phyloP scores from a whole-genome alignment of 352 stramenopile species.

The Globisporangium camurandrum region DNA sequence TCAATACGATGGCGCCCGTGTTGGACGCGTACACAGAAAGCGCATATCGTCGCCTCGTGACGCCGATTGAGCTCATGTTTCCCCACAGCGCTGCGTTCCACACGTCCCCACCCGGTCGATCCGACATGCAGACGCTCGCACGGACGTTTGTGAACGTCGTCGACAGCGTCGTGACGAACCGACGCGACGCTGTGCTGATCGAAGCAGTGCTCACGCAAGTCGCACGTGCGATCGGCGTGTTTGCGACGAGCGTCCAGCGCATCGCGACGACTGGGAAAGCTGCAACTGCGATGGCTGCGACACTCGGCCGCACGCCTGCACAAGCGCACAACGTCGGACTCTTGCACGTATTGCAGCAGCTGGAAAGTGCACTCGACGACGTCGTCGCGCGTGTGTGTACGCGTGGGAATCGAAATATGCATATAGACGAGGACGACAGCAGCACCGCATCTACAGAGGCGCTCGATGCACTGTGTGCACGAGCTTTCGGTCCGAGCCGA shows the following conservation, averaged over 20 bases:
- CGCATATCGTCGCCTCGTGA: conserved; percentile 49
- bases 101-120: conserved; percentile 65
- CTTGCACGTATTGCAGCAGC: conserved; percentile 53
- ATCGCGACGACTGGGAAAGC: conserved; percentile 67
- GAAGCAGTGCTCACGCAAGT: conserved; percentile 55
- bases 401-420: no score
- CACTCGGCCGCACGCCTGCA: conserved; percentile 43
- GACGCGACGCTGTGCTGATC: conserved; percentile 49
- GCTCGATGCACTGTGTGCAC: conserved; percentile 26
- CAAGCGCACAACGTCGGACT: conserved; percentile 80
- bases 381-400: conserved; percentile 26
- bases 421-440: no score
- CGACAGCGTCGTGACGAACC: conserved; percentile 52
- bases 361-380: conserved; percentile 59
- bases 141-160: conserved; percentile 66
- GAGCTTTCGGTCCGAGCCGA: conserved; percentile 36
- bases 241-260: conserved; percentile 59
- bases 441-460: conserved; percentile 21
- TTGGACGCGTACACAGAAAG: conserved; percentile 66
- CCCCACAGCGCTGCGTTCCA: conserved; percentile 80
- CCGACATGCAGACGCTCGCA: conserved; percentile 77
- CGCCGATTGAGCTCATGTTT: conserved; percentile 86
- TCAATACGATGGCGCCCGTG: conserved; percentile 63
- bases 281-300: conserved; percentile 34
- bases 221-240: conserved; percentile 51